Evolutionary conservation across 1,284 basidiomycete genomes (phyloP), one percentile per base, ranked within the genome.

Genomic region (Apiotrichum veenhuisii): DNA sequence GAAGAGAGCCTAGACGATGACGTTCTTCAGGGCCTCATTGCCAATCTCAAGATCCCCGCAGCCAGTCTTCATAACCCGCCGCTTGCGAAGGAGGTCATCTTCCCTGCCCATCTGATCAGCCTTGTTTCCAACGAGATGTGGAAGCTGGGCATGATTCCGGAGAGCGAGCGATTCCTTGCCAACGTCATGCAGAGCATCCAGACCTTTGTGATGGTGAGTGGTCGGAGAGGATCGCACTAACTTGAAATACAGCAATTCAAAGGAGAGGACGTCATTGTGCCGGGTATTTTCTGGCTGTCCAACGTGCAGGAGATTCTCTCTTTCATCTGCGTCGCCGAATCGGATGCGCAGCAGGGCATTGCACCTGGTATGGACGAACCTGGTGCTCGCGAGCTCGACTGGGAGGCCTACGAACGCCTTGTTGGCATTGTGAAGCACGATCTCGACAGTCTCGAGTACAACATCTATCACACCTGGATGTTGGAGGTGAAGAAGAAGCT

Each of bases 401-500:
- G 95, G 93, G 87, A 88, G 59, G 91, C 94, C 72, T 98, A 98
- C 73, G 95, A 98, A 77, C 86, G 91, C 27, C 83, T 99, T 25
- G 93, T 99, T 20, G 89, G 89, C 20, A 91, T 98, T 62, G 96
- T 98, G 76, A 98, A 98, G 78, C 95, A 98, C 72, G 96, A 99
- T 75, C 84, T 99, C 45, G 96, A 98, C 78, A 94, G 90, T 64
- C 81, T 99, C 68, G 95, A 98, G 79, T 98, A 98, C 81, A 99
- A 98, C 81, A 96, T 99, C 77, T 98, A 98, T 76, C 95, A 98
- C 77, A 98, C 95, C 0, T 97, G 92, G 90, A 98, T 99, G 91
- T 82, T 91, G 60, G 96, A 98, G 79, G 91, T 93, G 44, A 98
- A 98, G 85, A 96, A 95, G 80, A 88, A 87, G 62, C 80, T 99